Evolutionary conservation across 2,329 filamentous ascomycete genomes (phyloP), one percentile per base, ranked within the genome.

Genomic region (Colletotrichum orbiculare): DNA sequence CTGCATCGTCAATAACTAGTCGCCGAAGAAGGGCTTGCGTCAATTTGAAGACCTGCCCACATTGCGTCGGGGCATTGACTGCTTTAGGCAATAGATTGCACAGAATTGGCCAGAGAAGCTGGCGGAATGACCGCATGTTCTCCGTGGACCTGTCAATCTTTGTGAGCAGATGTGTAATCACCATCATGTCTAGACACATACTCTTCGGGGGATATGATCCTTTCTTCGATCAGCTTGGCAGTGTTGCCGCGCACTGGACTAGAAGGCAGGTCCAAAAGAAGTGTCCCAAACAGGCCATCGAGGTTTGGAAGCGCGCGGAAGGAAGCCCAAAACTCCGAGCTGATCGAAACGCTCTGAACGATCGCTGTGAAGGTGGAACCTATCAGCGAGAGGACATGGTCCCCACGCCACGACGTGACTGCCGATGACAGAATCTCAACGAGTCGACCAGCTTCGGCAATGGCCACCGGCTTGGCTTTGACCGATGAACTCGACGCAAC

Each of bases 21-120:
- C 73, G 76, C 54, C 73, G 71, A 39, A 85, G 76, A 15, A 86
- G 72, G 4, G 71, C 71, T 17, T 78, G 72, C 38, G 79, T 75
- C 15, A 85, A 68, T 3, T 69, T 68, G 56, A 88, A 81, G 13
- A 83, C 71, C 53, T 87, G 83, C 33, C 81, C 76, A 60, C 82
- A 83, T 37, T 76, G 74, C 7, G 56, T 60, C 10, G 78, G 73
- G 59, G 72, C 69, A 1, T 39, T 52, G 4, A 73, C 71, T 25
- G 79, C 79, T 53, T 72, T 71, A 13, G 73, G 75, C 7, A 83
- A 70, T 35, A 83, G 71, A 11, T 71, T 71, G 8, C 75, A 74
- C 9, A 82, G 68, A 8, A 81, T 67, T 2, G 83, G 79, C 83
- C 84, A 86, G 64, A 86, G 82, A 39, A 82, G 77, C 13, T 77